Evolutionary conservation across 2,329 filamentous ascomycete species (phyloP), one percentile per base, ranked within the genome.

Genomic region (Paracoccidioides lutzii): DNA sequence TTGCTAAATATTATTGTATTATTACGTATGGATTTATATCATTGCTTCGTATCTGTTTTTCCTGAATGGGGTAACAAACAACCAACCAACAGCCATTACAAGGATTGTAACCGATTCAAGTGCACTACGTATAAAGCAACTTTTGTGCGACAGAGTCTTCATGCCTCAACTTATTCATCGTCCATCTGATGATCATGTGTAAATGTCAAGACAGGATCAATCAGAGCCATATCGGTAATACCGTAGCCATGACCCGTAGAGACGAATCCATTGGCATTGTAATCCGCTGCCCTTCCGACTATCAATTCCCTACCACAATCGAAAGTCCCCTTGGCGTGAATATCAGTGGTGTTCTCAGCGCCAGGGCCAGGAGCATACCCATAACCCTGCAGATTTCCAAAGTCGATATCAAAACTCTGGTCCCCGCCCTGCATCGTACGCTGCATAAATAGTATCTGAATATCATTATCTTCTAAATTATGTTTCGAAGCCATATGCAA

Each of bases 401-500:
- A 55, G 38, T 60, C 52, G 35, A 58, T 8, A 37, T 46, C 50
- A 50, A 61, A 61, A 33, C 56, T 58, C 33, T 60, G 42, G 40
- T 64, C 60, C 15, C 69, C 68, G 4, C 66, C 64, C 33, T 72
- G 59, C 49, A 73, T 61, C 3, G 70, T 69, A 30, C 70, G 68
- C 58, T 69, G 68, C 63, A 72, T 67, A 57, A 73, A 73, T 4
- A 73, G 55, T 30, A 67, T 65, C 32, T 71, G 70, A 14, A 72
- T 69, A 46, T 73, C 69, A 37, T 72, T 69, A 53, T 72, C 69
- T 3, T 64, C 62, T 51, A 64, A 67, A 10, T 61, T 60, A 46
- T 77, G 50, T 38, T 71, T 72, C 54, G 72, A 69, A 56, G 70
- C 75, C 69, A 81, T 72, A 62, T 85, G 82, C 5, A 76, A 67